These are phyloP conservation scores for Coprinellus aureogranulatus DNA, from an alignment of 768 basidiomycete genomes.

Conservation along the genomic window DNA sequence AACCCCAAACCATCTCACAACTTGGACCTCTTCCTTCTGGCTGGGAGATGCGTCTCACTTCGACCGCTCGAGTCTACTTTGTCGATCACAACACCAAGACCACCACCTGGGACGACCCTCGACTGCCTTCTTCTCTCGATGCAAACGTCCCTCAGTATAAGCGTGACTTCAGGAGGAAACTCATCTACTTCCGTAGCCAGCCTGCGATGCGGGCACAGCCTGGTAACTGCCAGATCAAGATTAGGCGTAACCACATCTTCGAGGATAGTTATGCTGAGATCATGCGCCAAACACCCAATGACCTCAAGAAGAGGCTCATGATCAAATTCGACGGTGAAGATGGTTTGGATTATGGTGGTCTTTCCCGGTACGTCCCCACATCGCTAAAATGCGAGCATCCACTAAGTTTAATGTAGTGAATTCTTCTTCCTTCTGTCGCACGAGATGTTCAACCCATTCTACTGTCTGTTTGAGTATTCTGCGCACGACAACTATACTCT, in stretches of 20 bases:
- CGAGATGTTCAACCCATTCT: slow-evolving; percentile 99
- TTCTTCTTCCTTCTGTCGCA: slow-evolving; percentile 99
- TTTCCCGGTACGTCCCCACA: slow-evolving; percentile 70
- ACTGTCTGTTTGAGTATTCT: slow-evolving; percentile 99
- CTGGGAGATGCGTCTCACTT: slow-evolving; percentile 99
- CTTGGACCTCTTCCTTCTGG: slow-evolving; percentile 96
- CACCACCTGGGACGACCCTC: slow-evolving; percentile 99
- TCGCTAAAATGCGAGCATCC: not conserved
- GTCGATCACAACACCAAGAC: slow-evolving; percentile 99
- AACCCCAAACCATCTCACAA: slow-evolving; percentile 94
- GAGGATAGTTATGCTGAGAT: slow-evolving; percentile 99
- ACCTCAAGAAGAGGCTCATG: slow-evolving; percentile 98
- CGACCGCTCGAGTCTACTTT: slow-evolving; percentile 97
- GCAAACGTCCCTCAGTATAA: slow-evolving; percentile 99
- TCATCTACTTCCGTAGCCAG: slow-evolving; percentile 99
- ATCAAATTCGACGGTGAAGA: slow-evolving; percentile 99
- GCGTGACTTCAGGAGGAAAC: slow-evolving; percentile 97
- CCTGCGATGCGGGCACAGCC: slow-evolving; percentile 98
- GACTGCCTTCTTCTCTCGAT: slow-evolving; percentile 91
- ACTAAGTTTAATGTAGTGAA: slow-evolving; percentile 57
- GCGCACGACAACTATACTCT: slow-evolving; percentile 99
- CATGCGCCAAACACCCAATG: slow-evolving; percentile 98
- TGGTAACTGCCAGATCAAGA: slow-evolving; percentile 98
- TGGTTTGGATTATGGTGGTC: slow-evolving; percentile 96
- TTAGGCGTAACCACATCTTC: slow-evolving; percentile 96